Percentiles rank a stretch among this genome's conserved stretches.
Evolutionary conservation across 192 early-diverging fungal genomes (phyloP).

Genomic region (Backusella mclennaniae): DNA sequence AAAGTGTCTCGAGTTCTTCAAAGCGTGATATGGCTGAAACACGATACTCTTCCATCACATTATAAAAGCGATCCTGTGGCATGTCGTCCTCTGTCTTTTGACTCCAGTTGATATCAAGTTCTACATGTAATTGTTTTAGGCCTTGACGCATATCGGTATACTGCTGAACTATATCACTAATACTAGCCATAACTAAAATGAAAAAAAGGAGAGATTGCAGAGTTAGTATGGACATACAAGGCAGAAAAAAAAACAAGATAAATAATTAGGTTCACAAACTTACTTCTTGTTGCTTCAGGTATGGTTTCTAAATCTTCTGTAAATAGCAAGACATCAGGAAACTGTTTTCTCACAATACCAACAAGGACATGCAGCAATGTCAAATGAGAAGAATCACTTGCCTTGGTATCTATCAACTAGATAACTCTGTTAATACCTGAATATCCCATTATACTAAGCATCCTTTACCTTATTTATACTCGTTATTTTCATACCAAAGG

Average conservation of each 20-base stretch:
- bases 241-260: not conserved
- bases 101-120: constrained; percentile 40
- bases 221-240: not conserved
- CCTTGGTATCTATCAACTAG: constrained; percentile 76
- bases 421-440: not conserved
- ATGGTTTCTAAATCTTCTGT: constrained; percentile 62
- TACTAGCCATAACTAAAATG: constrained; percentile 22
- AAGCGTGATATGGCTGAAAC: constrained; percentile 57
- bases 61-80: constrained; percentile 58
- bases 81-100: constrained; percentile 27
- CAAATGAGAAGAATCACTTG: constrained; percentile 59
- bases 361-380: constrained; percentile 76
- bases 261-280: not conserved
- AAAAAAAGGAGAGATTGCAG: not conserved
- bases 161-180: constrained; percentile 32
- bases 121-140: constrained; percentile 45
- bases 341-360: constrained; percentile 57
- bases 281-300: constrained; percentile 65
- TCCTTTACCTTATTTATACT: constrained; percentile 68
- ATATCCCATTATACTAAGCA: too few relatives aligned
- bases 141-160: constrained; percentile 34
- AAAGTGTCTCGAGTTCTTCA: constrained; percentile 52
- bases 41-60: constrained; percentile 63
- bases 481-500: constrained; percentile 77
- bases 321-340: constrained; percentile 60